Evolutionary conservation across 2,329 filamentous ascomycete species (phyloP).

Genomic region (Gliomastix tumulicola): DNA sequence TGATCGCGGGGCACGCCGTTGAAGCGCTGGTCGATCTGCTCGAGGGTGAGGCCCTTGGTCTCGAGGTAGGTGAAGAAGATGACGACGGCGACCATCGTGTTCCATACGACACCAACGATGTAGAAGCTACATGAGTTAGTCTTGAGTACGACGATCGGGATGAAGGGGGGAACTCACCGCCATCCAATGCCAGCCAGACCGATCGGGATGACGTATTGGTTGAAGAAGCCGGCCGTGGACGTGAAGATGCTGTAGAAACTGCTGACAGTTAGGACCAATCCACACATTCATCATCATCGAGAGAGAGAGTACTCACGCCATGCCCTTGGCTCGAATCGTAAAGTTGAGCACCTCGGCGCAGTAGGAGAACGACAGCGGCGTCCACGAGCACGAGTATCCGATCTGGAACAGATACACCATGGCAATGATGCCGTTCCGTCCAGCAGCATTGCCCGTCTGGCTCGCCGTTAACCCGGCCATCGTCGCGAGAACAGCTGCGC

Average conservation of each 20-base stretch:
- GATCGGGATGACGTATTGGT: slow-evolving; percentile 21
- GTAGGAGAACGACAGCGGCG: slow-evolving; percentile 31
- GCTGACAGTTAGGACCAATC: too few relatives aligned
- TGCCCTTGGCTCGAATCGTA: slow-evolving; percentile 24
- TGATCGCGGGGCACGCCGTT: too few relatives aligned
- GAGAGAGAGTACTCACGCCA: too few relatives aligned
- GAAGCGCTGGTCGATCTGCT: slow-evolving; percentile 18
- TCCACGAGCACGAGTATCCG: too few relatives aligned
- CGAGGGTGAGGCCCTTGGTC: slow-evolving; percentile 17
- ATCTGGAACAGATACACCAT: too few relatives aligned
- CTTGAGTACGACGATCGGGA: too few relatives aligned
- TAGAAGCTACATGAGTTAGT: slow-evolving; percentile 24
- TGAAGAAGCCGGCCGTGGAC: slow-evolving; percentile 21
- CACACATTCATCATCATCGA: too few relatives aligned
- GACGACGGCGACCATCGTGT: slow-evolving; percentile 15
- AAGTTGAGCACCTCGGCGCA: slow-evolving; percentile 23
- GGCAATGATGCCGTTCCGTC: too few relatives aligned
- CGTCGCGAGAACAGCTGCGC: too few relatives aligned
- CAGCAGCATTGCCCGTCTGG: too few relatives aligned
- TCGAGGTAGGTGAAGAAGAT: slow-evolving; percentile 17
- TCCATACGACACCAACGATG: slow-evolving; percentile 19
- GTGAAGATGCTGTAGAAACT: slow-evolving; percentile 15
- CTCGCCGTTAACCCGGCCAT: too few relatives aligned
- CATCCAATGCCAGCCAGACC: slow-evolving; percentile 20
- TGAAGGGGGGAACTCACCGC: too few relatives aligned